phyloP scores from a whole-genome alignment of 495 filamentous ascomycete genomes.

The Gamarada debralockiae region DNA sequence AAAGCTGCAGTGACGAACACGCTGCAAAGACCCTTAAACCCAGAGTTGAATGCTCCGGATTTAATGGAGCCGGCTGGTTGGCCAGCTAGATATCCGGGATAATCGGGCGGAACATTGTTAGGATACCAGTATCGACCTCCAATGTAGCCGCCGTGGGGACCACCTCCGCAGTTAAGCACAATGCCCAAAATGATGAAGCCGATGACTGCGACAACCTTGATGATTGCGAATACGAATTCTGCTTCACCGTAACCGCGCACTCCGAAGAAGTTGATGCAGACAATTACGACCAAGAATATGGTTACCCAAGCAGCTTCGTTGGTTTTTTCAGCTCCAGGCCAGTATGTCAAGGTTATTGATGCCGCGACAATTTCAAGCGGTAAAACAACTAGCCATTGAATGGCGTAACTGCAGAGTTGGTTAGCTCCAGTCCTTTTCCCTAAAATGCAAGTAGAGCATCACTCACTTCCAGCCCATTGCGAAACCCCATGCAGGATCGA shows the following conservation, averaged over 20 bases:
- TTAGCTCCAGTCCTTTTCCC: slow-evolving; percentile 45
- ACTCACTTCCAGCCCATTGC: slow-evolving; percentile 96
- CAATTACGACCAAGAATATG: slow-evolving; percentile 72
- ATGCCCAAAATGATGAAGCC: slow-evolving; percentile 75
- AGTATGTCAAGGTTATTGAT: slow-evolving; percentile 82
- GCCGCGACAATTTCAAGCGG: slow-evolving; percentile 91
- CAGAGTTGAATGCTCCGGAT: slow-evolving; percentile 85
- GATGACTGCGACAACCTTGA: slow-evolving; percentile 48
- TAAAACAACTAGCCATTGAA: slow-evolving; percentile 79
- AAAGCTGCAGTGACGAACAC: slow-evolving; percentile 94
- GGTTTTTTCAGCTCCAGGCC: slow-evolving; percentile 56
- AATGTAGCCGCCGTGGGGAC: slow-evolving; percentile 67
- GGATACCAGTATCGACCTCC: slow-evolving; percentile 75
- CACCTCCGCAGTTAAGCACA: slow-evolving; percentile 76
- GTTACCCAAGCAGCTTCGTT: slow-evolving; percentile 81
- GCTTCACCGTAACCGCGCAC: slow-evolving; percentile 89
- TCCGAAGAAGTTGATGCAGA: slow-evolving; percentile 81
- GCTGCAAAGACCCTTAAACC: slow-evolving; percentile 91
- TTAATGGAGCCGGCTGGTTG: slow-evolving; percentile 23
- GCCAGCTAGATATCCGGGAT: slow-evolving; percentile 11
- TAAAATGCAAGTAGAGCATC: not conserved
- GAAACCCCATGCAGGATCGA: slow-evolving; percentile 96
- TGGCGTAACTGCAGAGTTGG: slow-evolving; percentile 57
- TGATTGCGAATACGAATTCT: slow-evolving; percentile 55
- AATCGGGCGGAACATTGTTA: slow-evolving; percentile 45